Base-by-base conservation (phyloP, 176 grass and related monocot species). In the Rhipidocladum racemiflorum region DNA sequence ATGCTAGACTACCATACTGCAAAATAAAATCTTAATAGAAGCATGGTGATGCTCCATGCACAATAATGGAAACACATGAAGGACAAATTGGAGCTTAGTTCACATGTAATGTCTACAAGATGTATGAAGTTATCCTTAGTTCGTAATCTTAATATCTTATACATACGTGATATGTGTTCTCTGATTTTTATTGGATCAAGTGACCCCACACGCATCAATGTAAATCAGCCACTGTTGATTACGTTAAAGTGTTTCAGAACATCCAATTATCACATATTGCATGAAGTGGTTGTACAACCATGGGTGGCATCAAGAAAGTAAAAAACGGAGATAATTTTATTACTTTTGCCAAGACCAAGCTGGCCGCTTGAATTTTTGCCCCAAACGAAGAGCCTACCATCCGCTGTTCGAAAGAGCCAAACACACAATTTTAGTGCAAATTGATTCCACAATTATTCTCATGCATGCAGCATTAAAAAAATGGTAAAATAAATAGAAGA, bases 291-390 rank as follows among this genome's bases (percentile, higher is more conserved):
- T 13, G 3, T 35, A 86, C 8, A 86, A 16, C 68, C 21, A 79
- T 83, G 44, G 6, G 24, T 57, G 60, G 8, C 40, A 16, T 57
- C 79, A 78, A 64, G 42, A 24, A 63, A 82, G 44, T 27, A 48
- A 85, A 72, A 34, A 76, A 71, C 48, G 16, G 28, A 36, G 28
- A 76, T 76, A 18, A 81, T 20, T 34, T 38, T 53, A 55, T 84
- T 97, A 97, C 95, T 87, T 92, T 93, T 97, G 63, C 95, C 95
- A 84, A 97, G 90, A 32, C 95, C 95, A 87, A 97, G 95, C 83
- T 97, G 95, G 60, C 95, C 95, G 85, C 86, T 91, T 13, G 95
- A 97, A 81, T 97, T 97, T 71, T 87, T 89, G 46, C 95, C 95
- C 95, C 95, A 97, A 70, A 86, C 55, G 23, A 94, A 97, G 79